These are phyloP conservation scores for Plasmodium relictum DNA, from an alignment of 169 alveolate species.

Conservation along the genomic window DNA sequence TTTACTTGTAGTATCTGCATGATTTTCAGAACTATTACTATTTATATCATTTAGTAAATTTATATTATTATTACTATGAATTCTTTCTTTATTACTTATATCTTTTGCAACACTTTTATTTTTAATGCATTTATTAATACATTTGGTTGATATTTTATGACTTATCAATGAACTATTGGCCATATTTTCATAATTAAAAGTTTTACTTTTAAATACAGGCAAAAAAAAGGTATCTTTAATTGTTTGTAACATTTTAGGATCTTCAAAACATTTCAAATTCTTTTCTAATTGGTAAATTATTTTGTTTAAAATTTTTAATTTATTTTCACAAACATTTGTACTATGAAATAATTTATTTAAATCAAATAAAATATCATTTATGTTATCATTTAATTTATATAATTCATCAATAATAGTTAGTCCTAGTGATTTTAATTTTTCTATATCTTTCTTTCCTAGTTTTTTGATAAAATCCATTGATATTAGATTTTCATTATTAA, in stretches of 20 bases:
- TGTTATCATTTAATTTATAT: constrained; percentile 54
- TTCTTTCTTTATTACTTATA: neutral
- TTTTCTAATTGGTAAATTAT: constrained; percentile 53
- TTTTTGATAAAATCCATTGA: constrained; percentile 15
- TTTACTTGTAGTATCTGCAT: neutral
- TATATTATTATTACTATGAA: neutral
- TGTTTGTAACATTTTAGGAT: constrained; percentile 34
- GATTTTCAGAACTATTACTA: neutral
- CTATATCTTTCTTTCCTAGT: constrained; percentile 14
- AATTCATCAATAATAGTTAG: constrained; percentile 27
- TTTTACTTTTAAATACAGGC: constrained; percentile 40
- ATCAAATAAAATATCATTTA: constrained; percentile 58
- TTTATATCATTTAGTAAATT: neutral
- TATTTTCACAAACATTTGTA: constrained; percentile 14
- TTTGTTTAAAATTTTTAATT: constrained; percentile 46
- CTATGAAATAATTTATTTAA: constrained; percentile 54
- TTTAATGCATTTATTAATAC: neutral
- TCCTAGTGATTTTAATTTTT: constrained; percentile 28
- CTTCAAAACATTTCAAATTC: constrained; percentile 35
- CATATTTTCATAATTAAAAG: neutral
- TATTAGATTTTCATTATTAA: constrained; percentile 42
- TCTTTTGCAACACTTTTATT: neutral
- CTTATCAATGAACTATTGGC: neutral
- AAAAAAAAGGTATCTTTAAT: constrained; percentile 41
- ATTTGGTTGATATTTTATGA: neutral